Conservation (phyloP, 768 basidiomycete genomes). For the Mycena floridula region DNA sequence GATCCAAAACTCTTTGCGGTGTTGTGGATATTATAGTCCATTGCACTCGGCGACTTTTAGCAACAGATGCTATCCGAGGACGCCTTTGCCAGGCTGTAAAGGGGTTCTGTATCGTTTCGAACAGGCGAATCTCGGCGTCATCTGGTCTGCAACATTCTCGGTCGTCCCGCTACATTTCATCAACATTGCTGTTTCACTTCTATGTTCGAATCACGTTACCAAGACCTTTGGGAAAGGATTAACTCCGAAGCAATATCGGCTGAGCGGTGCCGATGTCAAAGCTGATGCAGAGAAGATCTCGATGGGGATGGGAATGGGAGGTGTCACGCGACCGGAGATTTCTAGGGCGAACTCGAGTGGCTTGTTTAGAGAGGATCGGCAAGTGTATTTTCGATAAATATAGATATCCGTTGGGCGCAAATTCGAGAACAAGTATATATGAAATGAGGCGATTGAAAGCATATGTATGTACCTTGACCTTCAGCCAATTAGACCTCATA, state of each 20-base stretch:
- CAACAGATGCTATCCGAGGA: constrained; percentile 52
- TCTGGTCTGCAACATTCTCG: constrained; percentile 49
- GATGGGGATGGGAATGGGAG: neutral
- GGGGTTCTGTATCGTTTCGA: constrained; percentile 51
- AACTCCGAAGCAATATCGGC: constrained; percentile 52
- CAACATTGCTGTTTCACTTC: constrained; percentile 51
- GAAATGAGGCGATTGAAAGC: too few relatives aligned
- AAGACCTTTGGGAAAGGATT: constrained; percentile 59
- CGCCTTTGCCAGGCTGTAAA: constrained; percentile 65
- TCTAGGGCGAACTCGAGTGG: constrained; percentile 16
- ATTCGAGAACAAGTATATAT: too few relatives aligned
- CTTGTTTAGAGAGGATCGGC: constrained; percentile 19
- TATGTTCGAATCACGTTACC: constrained; percentile 68
- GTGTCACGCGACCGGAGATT: constrained; percentile 12
- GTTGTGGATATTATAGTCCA: constrained; percentile 62
- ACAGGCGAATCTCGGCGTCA: constrained; percentile 32
- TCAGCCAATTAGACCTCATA: too few relatives aligned
- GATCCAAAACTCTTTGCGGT: constrained; percentile 56
- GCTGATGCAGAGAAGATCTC: constrained; percentile 30
- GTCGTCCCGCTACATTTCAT: constrained; percentile 53
- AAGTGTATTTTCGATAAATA: too few relatives aligned
- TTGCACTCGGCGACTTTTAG: constrained; percentile 56
- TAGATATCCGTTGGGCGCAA: too few relatives aligned
- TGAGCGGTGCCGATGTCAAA: constrained; percentile 41
- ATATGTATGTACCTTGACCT: too few relatives aligned